A percentile compares a stretch with the other conserved stretches of the same genome.
Evolutionary conservation across 2,329 filamentous ascomycete species (phyloP).

Genomic region (Onygenales sp.): DNA sequence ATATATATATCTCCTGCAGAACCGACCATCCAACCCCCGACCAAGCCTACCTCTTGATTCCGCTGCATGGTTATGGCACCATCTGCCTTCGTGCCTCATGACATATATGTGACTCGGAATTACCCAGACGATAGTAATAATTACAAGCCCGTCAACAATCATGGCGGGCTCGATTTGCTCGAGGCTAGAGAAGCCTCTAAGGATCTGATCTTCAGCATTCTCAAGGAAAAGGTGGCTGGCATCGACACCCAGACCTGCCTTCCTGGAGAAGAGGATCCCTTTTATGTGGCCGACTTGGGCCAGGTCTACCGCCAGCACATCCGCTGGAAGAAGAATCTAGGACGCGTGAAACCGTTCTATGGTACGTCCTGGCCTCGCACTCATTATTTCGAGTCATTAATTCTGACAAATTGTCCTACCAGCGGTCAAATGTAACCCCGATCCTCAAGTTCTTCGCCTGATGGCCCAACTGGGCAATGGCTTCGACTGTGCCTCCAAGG

Average conservation of each 20-base stretch:
- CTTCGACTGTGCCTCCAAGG: slow-evolving; percentile 97
- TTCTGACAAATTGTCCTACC: slow-evolving; percentile 5
- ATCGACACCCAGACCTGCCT: slow-evolving; percentile 84
- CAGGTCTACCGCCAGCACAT: slow-evolving; percentile 98
- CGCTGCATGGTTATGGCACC: slow-evolving; percentile 59
- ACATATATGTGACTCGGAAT: slow-evolving; percentile 29
- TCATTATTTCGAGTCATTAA: not conserved
- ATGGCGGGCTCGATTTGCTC: slow-evolving; percentile 36
- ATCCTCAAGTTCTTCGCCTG: slow-evolving; percentile 77
- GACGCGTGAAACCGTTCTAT: slow-evolving; percentile 92
- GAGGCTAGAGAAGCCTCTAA: slow-evolving; percentile 50
- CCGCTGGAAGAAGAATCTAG: slow-evolving; percentile 92
- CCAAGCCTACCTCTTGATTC: slow-evolving; percentile 12
- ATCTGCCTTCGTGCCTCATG: slow-evolving; percentile 51
- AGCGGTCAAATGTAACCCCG: slow-evolving; percentile 99
- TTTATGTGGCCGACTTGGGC: slow-evolving; percentile 96
- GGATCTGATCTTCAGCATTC: slow-evolving; percentile 73
- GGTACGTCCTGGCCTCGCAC: slow-evolving; percentile 45
- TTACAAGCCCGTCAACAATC: slow-evolving; percentile 26
- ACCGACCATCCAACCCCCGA: not conserved
- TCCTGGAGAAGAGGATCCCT: slow-evolving; percentile 90
- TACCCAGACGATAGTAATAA: slow-evolving; percentile 20
- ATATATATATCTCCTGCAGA: slow-evolving; percentile 11
- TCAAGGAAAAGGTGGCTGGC: slow-evolving; percentile 73
- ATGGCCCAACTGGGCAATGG: slow-evolving; percentile 82